A percentile compares a stretch with the other conserved stretches of the same genome.
These are phyloP conservation scores for Cutaneotrichosporon sp. DNA, from an alignment of 1,284 basidiomycete species.

Conservation along the genomic window DNA sequence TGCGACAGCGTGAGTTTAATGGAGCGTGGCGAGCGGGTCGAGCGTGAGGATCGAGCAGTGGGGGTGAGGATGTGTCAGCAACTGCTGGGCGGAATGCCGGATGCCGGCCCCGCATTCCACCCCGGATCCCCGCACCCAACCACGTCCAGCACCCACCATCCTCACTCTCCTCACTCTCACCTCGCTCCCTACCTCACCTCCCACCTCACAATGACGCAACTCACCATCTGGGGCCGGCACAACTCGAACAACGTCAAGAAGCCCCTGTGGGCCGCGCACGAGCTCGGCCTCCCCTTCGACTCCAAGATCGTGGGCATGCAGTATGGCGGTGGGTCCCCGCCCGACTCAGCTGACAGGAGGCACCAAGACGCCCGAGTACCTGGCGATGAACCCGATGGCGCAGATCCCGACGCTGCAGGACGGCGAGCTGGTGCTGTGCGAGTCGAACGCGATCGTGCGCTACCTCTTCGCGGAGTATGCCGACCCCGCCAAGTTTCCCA, in stretches of 20 bases:
- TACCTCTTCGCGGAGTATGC: conserved; percentile 18
- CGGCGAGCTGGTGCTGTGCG: conserved; percentile 17
- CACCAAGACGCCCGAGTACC: conserved; percentile 15
- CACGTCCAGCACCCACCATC: not conserved
- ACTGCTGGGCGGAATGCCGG: too few relatives aligned
- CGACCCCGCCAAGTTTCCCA: not conserved
- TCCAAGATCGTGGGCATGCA: conserved; percentile 10
- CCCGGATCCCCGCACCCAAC: not conserved
- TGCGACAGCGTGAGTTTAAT: too few relatives aligned
- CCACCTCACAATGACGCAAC: not conserved
- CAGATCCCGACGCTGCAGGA: conserved; percentile 19
- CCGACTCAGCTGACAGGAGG: too few relatives aligned
- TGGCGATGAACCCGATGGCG: conserved; percentile 18
- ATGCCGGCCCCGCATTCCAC: not conserved
- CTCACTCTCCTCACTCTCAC: too few relatives aligned
- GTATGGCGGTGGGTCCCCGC: too few relatives aligned
- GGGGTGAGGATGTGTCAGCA: too few relatives aligned
- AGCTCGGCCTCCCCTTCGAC: conserved; percentile 16
- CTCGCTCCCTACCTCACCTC: too few relatives aligned
- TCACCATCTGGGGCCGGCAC: conserved; percentile 23
- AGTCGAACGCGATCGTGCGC: conserved; percentile 25
- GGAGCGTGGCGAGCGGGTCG: too few relatives aligned
- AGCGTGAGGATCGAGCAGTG: too few relatives aligned
- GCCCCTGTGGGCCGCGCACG: conserved; percentile 18
- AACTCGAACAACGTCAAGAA: conserved; percentile 25